Percentiles rank a stretch among this genome's conserved stretches.
Evolutionary conservation across 495 filamentous ascomycete genomes (phyloP).

Genomic region (Tuber indicum): DNA sequence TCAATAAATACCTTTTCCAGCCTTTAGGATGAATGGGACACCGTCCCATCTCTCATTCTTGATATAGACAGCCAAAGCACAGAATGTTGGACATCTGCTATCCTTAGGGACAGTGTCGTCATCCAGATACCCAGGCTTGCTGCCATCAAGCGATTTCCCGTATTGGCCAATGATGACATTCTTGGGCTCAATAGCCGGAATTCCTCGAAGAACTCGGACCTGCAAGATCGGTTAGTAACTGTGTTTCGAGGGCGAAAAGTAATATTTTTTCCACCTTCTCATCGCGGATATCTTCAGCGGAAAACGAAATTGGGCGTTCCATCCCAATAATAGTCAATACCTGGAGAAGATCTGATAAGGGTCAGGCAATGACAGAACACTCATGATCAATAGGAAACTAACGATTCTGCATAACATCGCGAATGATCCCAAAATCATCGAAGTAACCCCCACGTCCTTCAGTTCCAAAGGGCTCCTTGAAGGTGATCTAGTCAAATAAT

Average conservation of each 20-base stretch:
- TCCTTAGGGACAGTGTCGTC: slow-evolving; percentile 98
- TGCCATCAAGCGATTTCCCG: slow-evolving; percentile 90
- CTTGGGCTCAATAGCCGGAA: slow-evolving; percentile 95
- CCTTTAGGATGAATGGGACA: slow-evolving; percentile 99
- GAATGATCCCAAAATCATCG: slow-evolving; percentile 98
- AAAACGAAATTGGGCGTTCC: slow-evolving; percentile 98
- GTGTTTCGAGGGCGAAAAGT: background rate
- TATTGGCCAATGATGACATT: slow-evolving; percentile 99
- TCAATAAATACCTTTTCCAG: slow-evolving; percentile 70
- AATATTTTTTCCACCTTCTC: slow-evolving; percentile 66
- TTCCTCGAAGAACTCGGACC: slow-evolving; percentile 80
- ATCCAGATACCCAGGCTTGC: slow-evolving; percentile 96
- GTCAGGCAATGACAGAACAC: slow-evolving; percentile 34
- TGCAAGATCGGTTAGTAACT: slow-evolving; percentile 27
- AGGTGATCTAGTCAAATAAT: slow-evolving; percentile 62
- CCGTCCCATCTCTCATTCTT: slow-evolving; percentile 99
- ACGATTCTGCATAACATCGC: slow-evolving; percentile 95
- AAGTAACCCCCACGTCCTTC: slow-evolving; percentile 99
- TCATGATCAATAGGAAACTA: slow-evolving; percentile 5
- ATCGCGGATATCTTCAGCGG: slow-evolving; percentile 95
- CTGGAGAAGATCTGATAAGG: slow-evolving; percentile 68
- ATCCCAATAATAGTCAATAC: slow-evolving; percentile 94
- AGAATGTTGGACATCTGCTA: slow-evolving; percentile 95
- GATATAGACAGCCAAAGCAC: slow-evolving; percentile 92
- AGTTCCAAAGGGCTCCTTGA: slow-evolving; percentile 99